A percentile compares a stretch with the other conserved stretches of the same genome.
phyloP scores from a whole-genome alignment of 2,329 filamentous ascomycete genomes.

The Colletotrichum australisinense region DNA sequence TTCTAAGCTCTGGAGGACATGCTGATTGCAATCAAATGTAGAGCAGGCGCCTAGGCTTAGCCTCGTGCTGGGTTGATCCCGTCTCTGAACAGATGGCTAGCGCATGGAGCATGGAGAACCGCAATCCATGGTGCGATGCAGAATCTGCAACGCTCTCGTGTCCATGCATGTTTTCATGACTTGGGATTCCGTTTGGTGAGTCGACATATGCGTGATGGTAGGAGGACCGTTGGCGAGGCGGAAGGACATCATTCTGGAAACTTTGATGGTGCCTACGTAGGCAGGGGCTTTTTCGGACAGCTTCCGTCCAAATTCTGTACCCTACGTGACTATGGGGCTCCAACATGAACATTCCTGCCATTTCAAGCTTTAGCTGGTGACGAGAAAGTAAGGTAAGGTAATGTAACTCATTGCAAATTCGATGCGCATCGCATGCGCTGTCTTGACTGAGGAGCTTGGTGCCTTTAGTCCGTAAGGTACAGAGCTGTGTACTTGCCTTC shows the following conservation, averaged over 20 bases:
- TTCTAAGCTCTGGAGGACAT: neutral
- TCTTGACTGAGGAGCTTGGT: too few species aligned
- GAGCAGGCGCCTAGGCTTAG: neutral
- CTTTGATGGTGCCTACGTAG: neutral
- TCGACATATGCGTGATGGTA: neutral
- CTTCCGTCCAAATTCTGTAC: neutral
- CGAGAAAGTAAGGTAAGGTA: too few species aligned
- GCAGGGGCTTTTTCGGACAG: neutral
- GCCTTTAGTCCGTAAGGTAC: neutral
- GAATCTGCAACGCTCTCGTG: neutral
- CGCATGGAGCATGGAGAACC: neutral
- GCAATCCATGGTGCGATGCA: neutral
- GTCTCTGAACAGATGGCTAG: conserved; percentile 12
- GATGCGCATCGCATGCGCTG: too few species aligned
- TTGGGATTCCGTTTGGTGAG: neutral
- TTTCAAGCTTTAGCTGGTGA: neutral
- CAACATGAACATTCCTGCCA: too few species aligned
- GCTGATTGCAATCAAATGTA: neutral
- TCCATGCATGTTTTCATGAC: neutral
- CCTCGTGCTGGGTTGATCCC: conserved; percentile 26
- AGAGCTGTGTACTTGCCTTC: neutral
- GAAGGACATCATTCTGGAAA: neutral
- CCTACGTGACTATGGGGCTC: neutral
- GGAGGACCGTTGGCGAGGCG: neutral
- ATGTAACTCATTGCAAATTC: too few species aligned